A percentile compares a stretch with the other conserved stretches of the same genome.
These are phyloP conservation scores for Corchorus olitorius DNA, from an alignment of 345 rosid genomes.

Conservation along the genomic window DNA sequence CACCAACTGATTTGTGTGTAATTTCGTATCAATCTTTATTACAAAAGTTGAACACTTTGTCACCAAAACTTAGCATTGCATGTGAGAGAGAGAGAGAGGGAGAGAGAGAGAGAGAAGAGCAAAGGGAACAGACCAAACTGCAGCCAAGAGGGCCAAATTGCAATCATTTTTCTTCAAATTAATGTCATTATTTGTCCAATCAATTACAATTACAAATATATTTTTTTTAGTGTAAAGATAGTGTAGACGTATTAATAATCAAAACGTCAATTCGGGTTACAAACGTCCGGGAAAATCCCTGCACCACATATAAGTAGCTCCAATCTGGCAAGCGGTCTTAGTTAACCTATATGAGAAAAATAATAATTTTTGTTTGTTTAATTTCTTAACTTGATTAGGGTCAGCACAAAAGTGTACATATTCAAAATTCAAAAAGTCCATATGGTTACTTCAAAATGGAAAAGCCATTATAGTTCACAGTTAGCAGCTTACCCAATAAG, in stretches of 20 bases:
- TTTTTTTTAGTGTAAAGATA: too few relatives aligned
- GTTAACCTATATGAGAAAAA: too few relatives aligned
- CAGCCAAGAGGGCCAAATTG: too few relatives aligned
- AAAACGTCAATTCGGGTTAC: too few relatives aligned
- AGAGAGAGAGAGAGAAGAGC: background rate
- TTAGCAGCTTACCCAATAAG: constrained; percentile 33
- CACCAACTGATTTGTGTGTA: constrained; percentile 32
- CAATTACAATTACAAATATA: too few relatives aligned
- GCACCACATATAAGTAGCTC: too few relatives aligned
- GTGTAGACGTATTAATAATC: too few relatives aligned
- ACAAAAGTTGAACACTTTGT: constrained; percentile 12
- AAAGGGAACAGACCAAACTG: too few relatives aligned
- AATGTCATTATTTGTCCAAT: too few relatives aligned
- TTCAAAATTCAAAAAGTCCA: background rate
- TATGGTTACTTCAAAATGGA: background rate
- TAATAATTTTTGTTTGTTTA: background rate
- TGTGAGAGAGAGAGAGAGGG: background rate
- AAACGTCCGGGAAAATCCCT: too few relatives aligned
- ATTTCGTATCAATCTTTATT: constrained; percentile 26
- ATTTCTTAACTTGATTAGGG: background rate
- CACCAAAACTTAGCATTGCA: background rate
- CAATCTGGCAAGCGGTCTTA: too few relatives aligned
- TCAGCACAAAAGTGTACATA: background rate
- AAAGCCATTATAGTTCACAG: constrained; percentile 38
- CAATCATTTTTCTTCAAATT: too few relatives aligned